Evolutionary conservation across 2,329 filamentous ascomycete genomes (phyloP), one percentile per base, ranked within the genome.

Genomic region (Sclerotinia minor): DNA sequence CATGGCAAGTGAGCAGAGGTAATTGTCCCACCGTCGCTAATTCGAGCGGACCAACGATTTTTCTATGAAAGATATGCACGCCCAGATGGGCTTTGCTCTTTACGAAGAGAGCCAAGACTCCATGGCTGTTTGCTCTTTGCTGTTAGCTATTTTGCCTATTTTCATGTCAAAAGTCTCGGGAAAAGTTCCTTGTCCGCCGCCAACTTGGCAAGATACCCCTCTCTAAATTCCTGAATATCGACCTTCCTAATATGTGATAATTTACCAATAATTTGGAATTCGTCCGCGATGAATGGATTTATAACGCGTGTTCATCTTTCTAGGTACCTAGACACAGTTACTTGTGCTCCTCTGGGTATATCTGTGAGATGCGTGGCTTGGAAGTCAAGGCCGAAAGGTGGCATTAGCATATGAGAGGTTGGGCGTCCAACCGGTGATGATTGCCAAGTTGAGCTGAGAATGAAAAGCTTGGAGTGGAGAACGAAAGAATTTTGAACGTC

Each of bases 11-110:
- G 50, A 61, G 59, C 59, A 61, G 29, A 61, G 2, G 2, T 50
- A 19, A 49, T 61, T 32, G 61, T 64, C 61, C 47, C 44, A 54
- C 61, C n/a, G n/a, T 54, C 49, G 61, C 61, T 64, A 41, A 54
- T 54, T 19, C 29, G 61, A 41, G 32, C 49, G 35, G n/a, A 44
- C 64, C 41, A 21, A 60, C 52, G 38, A 66, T 11, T 32, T 47
- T 32, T 26, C 11, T 54, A 59, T 54, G 41, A 26, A 58, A 59
- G 26, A 5, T 29, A 29, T 29, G 5, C 32, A 29, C 21, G 45
- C 35, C 41, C 24, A 49, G 32, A 29, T 49, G 29, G 7, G 29
- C 9, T 66, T 15, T 38, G 26, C 53, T 49, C 3, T 66, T 29
- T 66, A 17, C 5, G 26, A 35, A 44, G 53, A 24, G 17, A 58